Evolutionary conservation across 768 basidiomycete species (phyloP), one percentile per base, ranked within the genome.

Genomic region (Mycena indigotica): DNA sequence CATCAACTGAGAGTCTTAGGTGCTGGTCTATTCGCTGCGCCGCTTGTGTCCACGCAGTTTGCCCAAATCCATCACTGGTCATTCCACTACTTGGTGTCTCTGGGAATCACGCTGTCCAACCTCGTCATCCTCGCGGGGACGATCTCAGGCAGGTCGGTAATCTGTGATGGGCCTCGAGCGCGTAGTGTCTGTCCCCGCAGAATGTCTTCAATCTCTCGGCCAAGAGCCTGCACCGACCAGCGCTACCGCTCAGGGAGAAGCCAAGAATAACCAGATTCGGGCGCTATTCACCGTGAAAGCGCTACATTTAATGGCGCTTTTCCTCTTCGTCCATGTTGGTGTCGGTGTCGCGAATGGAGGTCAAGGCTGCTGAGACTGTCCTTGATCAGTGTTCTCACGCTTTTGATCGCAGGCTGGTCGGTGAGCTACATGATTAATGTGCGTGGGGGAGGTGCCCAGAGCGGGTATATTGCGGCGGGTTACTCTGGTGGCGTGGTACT

Each of bases 11-110:
- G n/a, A n/a, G n/a, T n/a, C n/a, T n/a, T 28, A 69, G 67, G 75
- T 28, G 58, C 70, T 10, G 84, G 85, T 0, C 81, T 84, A 5
- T 69, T 85, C 21, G 69, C 74, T 17, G 73, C 87, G 0, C 89
- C 89, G 0, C 75, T 89, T n/a, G 77, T 84, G 0, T 78, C 89
- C 0, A 91, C 89, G 0, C 81, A 85, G 55, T 90, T 91, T 59
- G 75, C 84, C 2, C 74, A 75, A 30, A 56, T 76, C 28, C 62
- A 61, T 1, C 72, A 73, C 41, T 89, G 88, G 87, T 84, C 81
- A 4, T 83, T 84, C 62, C 83, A 88, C 65, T 89, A 84, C 66
- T 73, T 88, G 30, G 71, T 73, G 3, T 86, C 84, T 0, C 64
- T 86, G 1, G 83, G 78, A 1, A 48, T 90, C 23, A 80, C 85